Conservation (phyloP, 352 stramenopile genomes). For the Phytophthora capsici region DNA sequence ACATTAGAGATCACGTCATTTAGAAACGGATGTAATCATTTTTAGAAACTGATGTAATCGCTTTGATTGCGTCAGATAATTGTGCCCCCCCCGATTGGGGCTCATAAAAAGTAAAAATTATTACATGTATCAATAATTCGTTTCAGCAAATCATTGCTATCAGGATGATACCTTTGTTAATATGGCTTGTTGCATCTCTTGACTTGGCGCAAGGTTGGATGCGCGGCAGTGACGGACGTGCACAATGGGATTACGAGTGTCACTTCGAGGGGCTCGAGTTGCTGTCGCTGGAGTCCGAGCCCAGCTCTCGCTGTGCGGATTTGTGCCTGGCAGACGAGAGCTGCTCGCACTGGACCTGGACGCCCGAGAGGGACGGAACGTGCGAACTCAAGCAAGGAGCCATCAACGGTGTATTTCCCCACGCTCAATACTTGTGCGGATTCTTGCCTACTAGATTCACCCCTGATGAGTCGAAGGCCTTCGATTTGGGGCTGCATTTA, state of each 20-base stretch:
- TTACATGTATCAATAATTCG: too few species aligned
- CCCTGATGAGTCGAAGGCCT: constrained; percentile 27
- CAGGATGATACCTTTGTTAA: constrained; percentile 12
- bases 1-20: too few species aligned
- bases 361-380: constrained; percentile 25
- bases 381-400: constrained; percentile 42
- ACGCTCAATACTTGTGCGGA: constrained; percentile 22
- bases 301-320: constrained; percentile 39
- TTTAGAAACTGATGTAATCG: constrained; percentile 17
- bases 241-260: constrained; percentile 42
- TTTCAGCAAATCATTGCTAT: background rate
- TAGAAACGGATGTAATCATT: too few species aligned
- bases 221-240: constrained; percentile 28
- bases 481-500: constrained; percentile 31
- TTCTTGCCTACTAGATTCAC: constrained; percentile 34
- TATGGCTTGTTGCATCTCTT: constrained; percentile 1
- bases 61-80: constrained; percentile 16
- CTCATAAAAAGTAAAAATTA: too few species aligned
- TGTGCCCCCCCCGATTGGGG: too few species aligned
- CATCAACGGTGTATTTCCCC: constrained; percentile 14
- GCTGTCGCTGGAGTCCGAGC: constrained; percentile 21
- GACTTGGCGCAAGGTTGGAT: constrained; percentile 23
- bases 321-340: constrained; percentile 31
- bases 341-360: constrained; percentile 56
- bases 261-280: constrained; percentile 36